Base-by-base conservation (phyloP, 2,329 filamentous ascomycete genomes). In the Aspergillus texensis region DNA sequence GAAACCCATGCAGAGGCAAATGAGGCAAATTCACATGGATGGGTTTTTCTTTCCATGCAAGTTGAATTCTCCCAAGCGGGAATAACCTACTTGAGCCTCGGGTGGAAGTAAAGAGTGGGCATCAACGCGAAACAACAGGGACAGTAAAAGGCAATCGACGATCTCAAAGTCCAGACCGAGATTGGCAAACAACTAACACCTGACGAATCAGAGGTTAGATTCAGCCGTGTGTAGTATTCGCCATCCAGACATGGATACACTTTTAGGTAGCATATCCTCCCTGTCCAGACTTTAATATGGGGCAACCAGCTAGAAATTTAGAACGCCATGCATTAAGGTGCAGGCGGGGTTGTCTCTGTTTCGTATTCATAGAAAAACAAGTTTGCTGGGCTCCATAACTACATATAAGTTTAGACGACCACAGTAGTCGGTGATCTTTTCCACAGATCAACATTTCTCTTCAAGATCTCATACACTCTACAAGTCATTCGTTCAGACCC, bases 361-460 rank as follows among this genome's bases (percentile, higher is more conserved):
- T 52, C 48, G 48, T 32, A 32, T n/a, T 52, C n/a, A 32, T n/a
- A 30, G 2, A 32, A 52, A 52, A 52, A 28, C 28, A n/a, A 11
- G 28, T 52, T n/a, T 34, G 11, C n/a, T 9, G 14, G n/a, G 14
- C 19, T 54, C 32, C n/a, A 28, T 11, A 11, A 6, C 41, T 36
- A 58, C 54, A 41, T 62, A 62, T 53, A 57, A 63, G 63, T 62
- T 64, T 64, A 61, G 45, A 45, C 16, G n/a, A 50, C 59, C 28
- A 21, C 28, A 26, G 62, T 28, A 53, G 60, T 57, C 59, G 55
- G 30, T 48, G 11, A 53, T 46, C 52, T 41, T 28, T 36, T 41
- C 26, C 57, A 53, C 26, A 50, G 57, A 28, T 30, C 34, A 32
- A 28, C 19, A 41, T 19, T 2, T 24, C 50, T 60, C 57, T 54